Conservation (phyloP, 352 stramenopile genomes). For the Phytopythium chamaehyphon region DNA sequence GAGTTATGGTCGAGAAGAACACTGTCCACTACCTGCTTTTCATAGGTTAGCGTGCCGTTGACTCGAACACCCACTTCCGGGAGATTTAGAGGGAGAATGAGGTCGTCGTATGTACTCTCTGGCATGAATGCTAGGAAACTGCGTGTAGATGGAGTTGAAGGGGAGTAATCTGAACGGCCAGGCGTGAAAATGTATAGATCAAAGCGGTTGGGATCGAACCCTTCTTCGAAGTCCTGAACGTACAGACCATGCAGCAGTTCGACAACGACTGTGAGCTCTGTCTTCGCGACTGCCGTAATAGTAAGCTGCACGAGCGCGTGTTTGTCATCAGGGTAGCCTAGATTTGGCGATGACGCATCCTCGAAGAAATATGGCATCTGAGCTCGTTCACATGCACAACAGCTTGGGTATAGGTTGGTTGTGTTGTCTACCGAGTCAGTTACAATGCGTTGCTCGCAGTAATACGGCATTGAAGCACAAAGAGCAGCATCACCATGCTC, state of each 20-base stretch:
- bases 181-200: constrained; percentile 90
- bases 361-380: constrained; percentile 90
- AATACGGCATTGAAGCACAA: constrained; percentile 66
- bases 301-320: constrained; percentile 92
- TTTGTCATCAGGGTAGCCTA: constrained; percentile 94
- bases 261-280: constrained; percentile 87
- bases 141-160: constrained; percentile 48
- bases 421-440: constrained; percentile 16
- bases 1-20: constrained; percentile 90
- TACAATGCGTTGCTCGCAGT: constrained; percentile 31
- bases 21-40: constrained; percentile 69
- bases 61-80: constrained; percentile 66
- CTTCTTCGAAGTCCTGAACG: constrained; percentile 87
- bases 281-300: constrained; percentile 72
- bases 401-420: constrained; percentile 38
- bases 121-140: constrained; percentile 85
- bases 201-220: constrained; percentile 73
- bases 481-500: constrained; percentile 30
- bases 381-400: constrained; percentile 86
- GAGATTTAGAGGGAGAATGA: constrained; percentile 95
- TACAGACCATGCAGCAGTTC: constrained; percentile 94
- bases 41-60: constrained; percentile 41
- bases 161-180: constrained; percentile 61
- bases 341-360: constrained; percentile 32
- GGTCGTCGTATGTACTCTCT: constrained; percentile 58